phyloP scores from a whole-genome alignment of 495 filamentous ascomycete genomes.

The Neohortaea acidophila region DNA sequence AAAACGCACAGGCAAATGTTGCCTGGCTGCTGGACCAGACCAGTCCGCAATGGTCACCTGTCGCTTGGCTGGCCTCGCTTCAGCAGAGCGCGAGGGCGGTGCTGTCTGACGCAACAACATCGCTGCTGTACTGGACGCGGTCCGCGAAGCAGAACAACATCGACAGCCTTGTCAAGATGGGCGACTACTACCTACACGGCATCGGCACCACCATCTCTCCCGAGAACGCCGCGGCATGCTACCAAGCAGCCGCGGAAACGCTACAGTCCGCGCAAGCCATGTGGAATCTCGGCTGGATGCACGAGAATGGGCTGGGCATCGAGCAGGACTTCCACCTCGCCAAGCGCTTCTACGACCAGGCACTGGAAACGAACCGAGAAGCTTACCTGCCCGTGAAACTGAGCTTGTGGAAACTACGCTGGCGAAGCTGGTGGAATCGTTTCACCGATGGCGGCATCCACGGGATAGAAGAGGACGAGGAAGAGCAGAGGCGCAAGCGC shows the following conservation, averaged over 20 bases:
- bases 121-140: conserved; percentile 90
- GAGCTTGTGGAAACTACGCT: conserved; percentile 69
- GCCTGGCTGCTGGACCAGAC: conserved; percentile 79
- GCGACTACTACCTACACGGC: conserved; percentile 82
- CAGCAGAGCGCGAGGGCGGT: conserved; percentile 11
- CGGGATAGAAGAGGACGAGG: conserved; percentile 62
- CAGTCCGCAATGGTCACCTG: conserved; percentile 37
- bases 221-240: conserved; percentile 87
- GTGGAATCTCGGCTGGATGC: conserved; percentile 98
- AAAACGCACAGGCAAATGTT: conserved; percentile 84
- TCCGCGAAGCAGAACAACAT: conserved; percentile 88
- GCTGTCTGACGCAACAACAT: conserved; percentile 48
- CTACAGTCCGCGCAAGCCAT: conserved; percentile 86
- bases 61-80: conserved; percentile 29
- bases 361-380: conserved; percentile 72
- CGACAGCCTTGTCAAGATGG: conserved; percentile 93
- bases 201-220: conserved; percentile 44
- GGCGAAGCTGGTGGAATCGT: conserved; percentile 83
- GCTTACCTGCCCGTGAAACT: conserved; percentile 90
- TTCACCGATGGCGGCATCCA: conserved; percentile 80
- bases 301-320: conserved; percentile 89
- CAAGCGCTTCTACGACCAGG: conserved; percentile 88
- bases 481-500: conserved; percentile 52
- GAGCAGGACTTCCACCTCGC: conserved; percentile 95
- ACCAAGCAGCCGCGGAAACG: conserved; percentile 77